Evolutionary conservation across 169 alveolate genomes (phyloP).

Genomic region (Amoebophrya sp.): DNA sequence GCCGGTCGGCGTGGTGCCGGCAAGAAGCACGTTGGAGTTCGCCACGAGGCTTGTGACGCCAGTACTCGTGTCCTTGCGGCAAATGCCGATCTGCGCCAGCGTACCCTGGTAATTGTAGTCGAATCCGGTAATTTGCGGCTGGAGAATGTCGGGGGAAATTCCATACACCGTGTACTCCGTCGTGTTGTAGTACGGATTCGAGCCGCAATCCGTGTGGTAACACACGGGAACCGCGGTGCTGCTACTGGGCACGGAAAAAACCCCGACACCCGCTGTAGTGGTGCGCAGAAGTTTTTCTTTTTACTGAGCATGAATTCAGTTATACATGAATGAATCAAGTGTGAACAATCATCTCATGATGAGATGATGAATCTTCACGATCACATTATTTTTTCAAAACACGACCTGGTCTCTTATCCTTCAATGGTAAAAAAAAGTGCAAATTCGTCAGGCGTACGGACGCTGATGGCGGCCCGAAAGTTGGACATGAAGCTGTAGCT

Average conservation of each 20-base stretch:
- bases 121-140: background rate
- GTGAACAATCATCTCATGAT: too few species aligned
- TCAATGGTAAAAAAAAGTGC: too few species aligned
- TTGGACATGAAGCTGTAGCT: background rate
- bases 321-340: too few species aligned
- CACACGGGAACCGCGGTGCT: background rate
- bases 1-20: background rate
- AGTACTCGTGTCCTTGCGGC: background rate
- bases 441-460: too few species aligned
- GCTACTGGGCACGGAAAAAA: background rate
- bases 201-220: background rate
- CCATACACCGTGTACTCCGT: conserved; percentile 8
- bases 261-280: background rate
- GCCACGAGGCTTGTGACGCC: background rate
- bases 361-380: too few species aligned
- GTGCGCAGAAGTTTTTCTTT: too few species aligned
- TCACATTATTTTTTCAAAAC: too few species aligned
- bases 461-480: background rate
- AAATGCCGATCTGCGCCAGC: background rate
- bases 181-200: background rate
- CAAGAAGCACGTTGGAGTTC: background rate
- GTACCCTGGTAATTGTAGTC: background rate
- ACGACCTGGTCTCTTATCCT: too few species aligned
- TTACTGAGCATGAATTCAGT: too few species aligned
- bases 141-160: background rate